phyloP scores from a whole-genome alignment of 2,329 filamentous ascomycete species.

The Alternaria sp. region DNA sequence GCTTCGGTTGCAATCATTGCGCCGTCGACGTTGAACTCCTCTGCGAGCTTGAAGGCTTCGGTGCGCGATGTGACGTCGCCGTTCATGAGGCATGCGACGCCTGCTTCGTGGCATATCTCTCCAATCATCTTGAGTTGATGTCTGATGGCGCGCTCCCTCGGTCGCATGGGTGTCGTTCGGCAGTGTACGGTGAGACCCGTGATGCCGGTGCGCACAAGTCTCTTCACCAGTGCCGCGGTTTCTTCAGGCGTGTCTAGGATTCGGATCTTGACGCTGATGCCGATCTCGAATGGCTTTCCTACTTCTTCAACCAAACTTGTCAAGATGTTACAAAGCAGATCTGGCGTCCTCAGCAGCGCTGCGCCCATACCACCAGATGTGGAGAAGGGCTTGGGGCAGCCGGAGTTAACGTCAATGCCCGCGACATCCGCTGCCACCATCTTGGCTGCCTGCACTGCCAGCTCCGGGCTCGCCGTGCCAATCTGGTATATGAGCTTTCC shows the following conservation, averaged over 20 bases:
- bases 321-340: conserved; percentile 83
- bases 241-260: conserved; percentile 78
- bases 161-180: conserved; percentile 94
- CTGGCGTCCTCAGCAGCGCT: conserved; percentile 83
- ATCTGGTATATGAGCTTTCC: conserved; percentile 87
- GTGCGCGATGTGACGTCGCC: conserved; percentile 84
- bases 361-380: conserved; percentile 95
- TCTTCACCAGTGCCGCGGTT: conserved; percentile 79
- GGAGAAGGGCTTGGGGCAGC: conserved; percentile 97
- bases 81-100: conserved; percentile 94
- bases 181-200: conserved; percentile 93
- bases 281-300: conserved; percentile 79
- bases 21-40: conserved; percentile 86
- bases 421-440: conserved; percentile 87
- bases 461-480: conserved; percentile 82
- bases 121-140: conserved; percentile 86
- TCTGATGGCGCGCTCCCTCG: conserved; percentile 84
- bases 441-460: conserved; percentile 83
- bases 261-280: conserved; percentile 96
- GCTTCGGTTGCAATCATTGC: conserved; percentile 97
- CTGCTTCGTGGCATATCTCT: conserved; percentile 79
- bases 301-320: conserved; percentile 82
- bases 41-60: conserved; percentile 73
- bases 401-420: conserved; percentile 96
- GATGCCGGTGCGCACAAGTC: conserved; percentile 86